Conservation (phyloP, 257 asterid species). For the Nicotiana tomentosiformis region DNA sequence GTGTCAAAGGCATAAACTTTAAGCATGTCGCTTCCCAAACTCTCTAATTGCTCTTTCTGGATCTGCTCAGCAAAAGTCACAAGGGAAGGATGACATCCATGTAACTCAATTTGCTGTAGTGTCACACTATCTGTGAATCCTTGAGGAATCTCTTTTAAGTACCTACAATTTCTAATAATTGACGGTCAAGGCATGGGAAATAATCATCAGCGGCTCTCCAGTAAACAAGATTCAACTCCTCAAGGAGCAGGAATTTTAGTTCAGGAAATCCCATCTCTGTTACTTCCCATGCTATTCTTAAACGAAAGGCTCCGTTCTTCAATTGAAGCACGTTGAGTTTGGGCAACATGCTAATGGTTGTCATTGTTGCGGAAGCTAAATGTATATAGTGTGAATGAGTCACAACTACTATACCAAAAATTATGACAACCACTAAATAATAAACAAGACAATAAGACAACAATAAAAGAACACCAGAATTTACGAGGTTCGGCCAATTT, state of each 20-base stretch:
- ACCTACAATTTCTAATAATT: neutral
- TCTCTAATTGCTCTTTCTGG: neutral
- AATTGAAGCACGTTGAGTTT: neutral
- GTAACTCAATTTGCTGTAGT: slow-evolving; percentile 1
- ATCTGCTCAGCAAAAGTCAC: slow-evolving; percentile 8
- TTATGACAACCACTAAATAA: too few species aligned
- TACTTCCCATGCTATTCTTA: neutral
- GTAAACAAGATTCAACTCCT: neutral
- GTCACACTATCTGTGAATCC: slow-evolving; percentile 2
- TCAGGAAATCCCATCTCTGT: neutral
- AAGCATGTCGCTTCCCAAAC: neutral
- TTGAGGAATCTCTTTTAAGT: neutral
- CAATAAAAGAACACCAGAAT: too few species aligned
- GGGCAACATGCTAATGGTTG: neutral
- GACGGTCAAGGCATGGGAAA: slow-evolving; percentile 5
- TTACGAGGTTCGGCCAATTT: too few species aligned
- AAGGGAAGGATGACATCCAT: neutral
- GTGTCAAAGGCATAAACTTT: neutral
- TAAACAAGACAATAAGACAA: too few species aligned
- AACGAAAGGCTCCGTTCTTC: neutral
- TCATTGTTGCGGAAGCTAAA: neutral
- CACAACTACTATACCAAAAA: too few species aligned
- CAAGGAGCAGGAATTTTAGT: slow-evolving; percentile 8
- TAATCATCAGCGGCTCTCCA: neutral
- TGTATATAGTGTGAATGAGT: too few species aligned